Conservation (phyloP, 371 early-diverging fungal species). For the Circinella umbellata region DNA sequence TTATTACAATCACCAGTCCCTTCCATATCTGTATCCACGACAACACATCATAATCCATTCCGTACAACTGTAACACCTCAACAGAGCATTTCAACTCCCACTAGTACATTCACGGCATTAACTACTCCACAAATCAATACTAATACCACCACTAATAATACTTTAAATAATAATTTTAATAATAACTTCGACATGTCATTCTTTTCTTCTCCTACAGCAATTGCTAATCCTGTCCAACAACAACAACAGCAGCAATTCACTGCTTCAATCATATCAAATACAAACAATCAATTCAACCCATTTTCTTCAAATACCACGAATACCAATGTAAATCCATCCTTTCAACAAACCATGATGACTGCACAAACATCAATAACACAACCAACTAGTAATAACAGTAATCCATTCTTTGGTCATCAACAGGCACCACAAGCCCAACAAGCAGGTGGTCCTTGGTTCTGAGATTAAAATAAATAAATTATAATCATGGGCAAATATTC, state of each 20-base stretch:
- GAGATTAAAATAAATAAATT: not conserved
- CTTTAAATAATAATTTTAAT: not conserved
- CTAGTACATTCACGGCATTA: not conserved
- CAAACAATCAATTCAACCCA: not conserved
- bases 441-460: constrained; percentile 2
- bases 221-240: not conserved
- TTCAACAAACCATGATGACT: constrained; percentile 6
- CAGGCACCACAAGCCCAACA: not conserved
- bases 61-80: constrained; percentile 24
- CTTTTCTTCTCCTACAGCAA: not conserved
- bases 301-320: not conserved
- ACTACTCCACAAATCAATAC: not conserved
- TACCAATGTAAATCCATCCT: not conserved
- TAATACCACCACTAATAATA: not conserved
- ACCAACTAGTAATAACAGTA: not conserved
- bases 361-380: not conserved
- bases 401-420: constrained; percentile 5
- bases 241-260: not conserved
- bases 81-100: constrained; percentile 15
- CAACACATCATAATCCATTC: constrained; percentile 30
- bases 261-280: not conserved
- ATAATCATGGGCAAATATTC: no score
- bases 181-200: not conserved
- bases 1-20: constrained; percentile 9
- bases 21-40: constrained; percentile 11